A percentile compares a stretch with the other conserved stretches of the same genome.
Conservation (phyloP, 129 eudicot genomes). For the Dittrichia graveolens region DNA sequence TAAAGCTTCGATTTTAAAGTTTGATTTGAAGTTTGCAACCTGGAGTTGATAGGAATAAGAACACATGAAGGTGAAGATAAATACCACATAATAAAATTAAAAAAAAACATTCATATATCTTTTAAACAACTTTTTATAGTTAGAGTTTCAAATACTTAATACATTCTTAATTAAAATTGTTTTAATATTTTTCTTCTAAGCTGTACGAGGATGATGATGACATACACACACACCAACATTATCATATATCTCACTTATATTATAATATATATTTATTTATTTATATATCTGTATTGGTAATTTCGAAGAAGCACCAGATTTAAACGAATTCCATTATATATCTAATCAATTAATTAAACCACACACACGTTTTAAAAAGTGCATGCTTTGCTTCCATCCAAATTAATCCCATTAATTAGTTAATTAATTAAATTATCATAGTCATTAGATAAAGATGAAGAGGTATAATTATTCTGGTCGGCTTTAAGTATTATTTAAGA, state of each 20-base stretch:
- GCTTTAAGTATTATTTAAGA: slow-evolving; percentile 3
- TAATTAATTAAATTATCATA: slow-evolving; percentile 21
- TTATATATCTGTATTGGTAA: not conserved
- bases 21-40: too few relatives aligned
- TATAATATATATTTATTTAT: not conserved
- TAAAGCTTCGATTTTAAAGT: too few relatives aligned
- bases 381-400: slow-evolving; percentile 33
- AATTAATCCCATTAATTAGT: slow-evolving; percentile 10
- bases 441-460: slow-evolving; percentile 5
- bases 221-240: slow-evolving; percentile 7
- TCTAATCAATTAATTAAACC: not conserved
- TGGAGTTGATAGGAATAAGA: too few relatives aligned
- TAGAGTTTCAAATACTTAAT: too few relatives aligned
- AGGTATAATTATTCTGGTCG: slow-evolving; percentile 32
- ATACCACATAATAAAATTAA: too few relatives aligned
- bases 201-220: slow-evolving; percentile 34
- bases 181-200: not conserved
- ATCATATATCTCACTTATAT: not conserved
- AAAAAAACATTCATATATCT: too few relatives aligned
- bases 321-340: slow-evolving; percentile 12
- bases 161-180: too few relatives aligned
- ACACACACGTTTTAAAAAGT: slow-evolving; percentile 29
- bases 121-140: too few relatives aligned
- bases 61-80: too few relatives aligned
- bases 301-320: slow-evolving; percentile 21